Percentiles rank a stretch among this genome's conserved stretches.
Conservation (phyloP, 2,329 filamentous ascomycete genomes). For the Escovopsis sp. region DNA sequence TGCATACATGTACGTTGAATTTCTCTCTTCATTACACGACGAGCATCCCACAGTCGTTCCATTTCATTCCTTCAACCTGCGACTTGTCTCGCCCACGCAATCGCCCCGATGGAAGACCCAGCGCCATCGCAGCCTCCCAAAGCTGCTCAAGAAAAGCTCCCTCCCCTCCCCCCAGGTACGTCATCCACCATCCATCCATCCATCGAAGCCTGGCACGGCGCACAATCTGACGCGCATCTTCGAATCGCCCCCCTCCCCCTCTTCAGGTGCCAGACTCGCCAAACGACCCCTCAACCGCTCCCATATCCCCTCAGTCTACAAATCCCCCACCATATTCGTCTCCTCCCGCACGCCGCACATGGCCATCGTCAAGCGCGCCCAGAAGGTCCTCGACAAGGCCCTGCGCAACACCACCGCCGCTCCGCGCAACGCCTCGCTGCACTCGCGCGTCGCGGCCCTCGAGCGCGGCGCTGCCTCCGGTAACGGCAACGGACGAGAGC, state of each 20-base stretch:
- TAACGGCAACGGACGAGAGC: too few species aligned
- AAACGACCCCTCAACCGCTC: slow-evolving; percentile 32
- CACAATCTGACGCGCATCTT: not conserved
- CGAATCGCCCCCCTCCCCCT: not conserved
- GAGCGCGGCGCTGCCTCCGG: slow-evolving; percentile 17
- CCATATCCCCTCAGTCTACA: slow-evolving; percentile 28
- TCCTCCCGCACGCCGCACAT: slow-evolving; percentile 52
- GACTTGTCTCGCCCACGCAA: slow-evolving; percentile 1
- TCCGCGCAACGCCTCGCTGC: slow-evolving; percentile 31
- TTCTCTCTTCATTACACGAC: slow-evolving; percentile 1
- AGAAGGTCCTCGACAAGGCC: slow-evolving; percentile 44
- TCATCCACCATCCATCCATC: not conserved
- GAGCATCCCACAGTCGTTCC: slow-evolving; percentile 3
- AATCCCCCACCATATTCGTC: slow-evolving; percentile 45
- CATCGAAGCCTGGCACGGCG: slow-evolving; percentile 3
- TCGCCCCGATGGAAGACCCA: slow-evolving; percentile 9
- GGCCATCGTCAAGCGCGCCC: slow-evolving; percentile 49
- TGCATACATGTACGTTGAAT: too few species aligned
- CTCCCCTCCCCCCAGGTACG: slow-evolving; percentile 20
- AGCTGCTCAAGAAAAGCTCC: slow-evolving; percentile 17
- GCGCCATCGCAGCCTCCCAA: slow-evolving; percentile 10
- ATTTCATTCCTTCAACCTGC: not conserved
- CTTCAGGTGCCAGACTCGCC: slow-evolving; percentile 31
- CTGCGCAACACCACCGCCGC: slow-evolving; percentile 28
- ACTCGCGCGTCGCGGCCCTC: slow-evolving; percentile 30